These are phyloP conservation scores for Colletotrichum sp. DNA, from an alignment of 2,329 filamentous ascomycete species.

Conservation along the genomic window DNA sequence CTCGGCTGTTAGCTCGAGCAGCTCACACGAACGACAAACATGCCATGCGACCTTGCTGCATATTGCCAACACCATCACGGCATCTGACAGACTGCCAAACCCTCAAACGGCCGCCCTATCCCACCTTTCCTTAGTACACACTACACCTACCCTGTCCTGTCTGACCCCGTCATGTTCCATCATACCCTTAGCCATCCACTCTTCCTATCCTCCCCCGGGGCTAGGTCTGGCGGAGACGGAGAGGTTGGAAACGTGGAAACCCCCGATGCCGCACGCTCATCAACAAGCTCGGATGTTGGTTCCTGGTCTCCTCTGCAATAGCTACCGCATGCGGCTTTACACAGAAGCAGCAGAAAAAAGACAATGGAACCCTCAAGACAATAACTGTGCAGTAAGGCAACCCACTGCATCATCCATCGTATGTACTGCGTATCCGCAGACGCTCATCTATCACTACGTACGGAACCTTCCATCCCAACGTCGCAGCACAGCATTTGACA, in stretches of 20 bases:
- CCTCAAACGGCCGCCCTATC: neutral
- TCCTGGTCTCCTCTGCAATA: neutral
- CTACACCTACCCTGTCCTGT: neutral
- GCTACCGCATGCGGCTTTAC: neutral
- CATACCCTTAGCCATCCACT: neutral
- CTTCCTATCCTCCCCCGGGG: neutral
- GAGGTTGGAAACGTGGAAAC: neutral
- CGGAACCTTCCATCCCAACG: neutral
- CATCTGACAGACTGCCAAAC: neutral
- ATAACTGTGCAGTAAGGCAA: neutral
- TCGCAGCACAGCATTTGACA: constrained; percentile 8
- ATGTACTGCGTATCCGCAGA: neutral
- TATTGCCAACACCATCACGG: neutral
- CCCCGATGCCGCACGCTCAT: constrained; percentile 7
- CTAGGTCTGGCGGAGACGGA: neutral
- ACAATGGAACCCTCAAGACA: neutral
- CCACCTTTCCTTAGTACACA: neutral
- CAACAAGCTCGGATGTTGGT: neutral
- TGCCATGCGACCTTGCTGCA: neutral
- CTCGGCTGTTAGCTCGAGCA: neutral
- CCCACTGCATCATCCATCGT: neutral
- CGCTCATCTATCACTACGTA: neutral
- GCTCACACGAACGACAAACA: neutral
- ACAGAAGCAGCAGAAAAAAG: neutral
- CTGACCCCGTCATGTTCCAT: neutral